Evolutionary conservation across 768 basidiomycete species (phyloP).

Genomic region (Paxillus rubicundulus): DNA sequence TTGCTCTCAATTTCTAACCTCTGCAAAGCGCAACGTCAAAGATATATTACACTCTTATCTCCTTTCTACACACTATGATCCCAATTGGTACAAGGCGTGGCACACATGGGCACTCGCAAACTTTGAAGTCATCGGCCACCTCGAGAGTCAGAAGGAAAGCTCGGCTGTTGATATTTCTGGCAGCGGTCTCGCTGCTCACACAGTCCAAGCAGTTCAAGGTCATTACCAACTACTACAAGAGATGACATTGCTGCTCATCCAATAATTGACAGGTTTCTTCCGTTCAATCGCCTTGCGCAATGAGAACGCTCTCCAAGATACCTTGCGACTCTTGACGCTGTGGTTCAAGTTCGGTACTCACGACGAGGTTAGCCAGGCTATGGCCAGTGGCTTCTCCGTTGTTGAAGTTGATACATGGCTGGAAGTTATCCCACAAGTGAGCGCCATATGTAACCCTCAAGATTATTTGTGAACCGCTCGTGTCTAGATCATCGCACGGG

Average conservation of each 20-base stretch:
- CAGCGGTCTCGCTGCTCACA: constrained; percentile 70
- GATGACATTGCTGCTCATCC: constrained; percentile 12
- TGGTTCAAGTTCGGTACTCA: constrained; percentile 98
- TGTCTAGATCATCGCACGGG: constrained; percentile 90
- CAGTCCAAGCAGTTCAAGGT: constrained; percentile 94
- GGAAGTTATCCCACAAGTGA: constrained; percentile 95
- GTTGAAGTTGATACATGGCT: constrained; percentile 98
- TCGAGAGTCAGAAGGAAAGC: constrained; percentile 65
- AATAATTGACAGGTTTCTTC: constrained; percentile 73
- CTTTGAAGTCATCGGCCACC: constrained; percentile 84
- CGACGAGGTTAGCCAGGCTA: constrained; percentile 85
- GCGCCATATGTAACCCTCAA: constrained; percentile 2
- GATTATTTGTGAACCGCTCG: not conserved
- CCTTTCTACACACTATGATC: constrained; percentile 87
- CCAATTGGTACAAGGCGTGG: constrained; percentile 99
- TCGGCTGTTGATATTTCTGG: constrained; percentile 57
- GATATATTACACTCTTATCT: constrained; percentile 84
- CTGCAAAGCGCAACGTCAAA: constrained; percentile 64
- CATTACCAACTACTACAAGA: not conserved
- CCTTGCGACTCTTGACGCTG: constrained; percentile 84
- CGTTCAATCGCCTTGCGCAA: constrained; percentile 88
- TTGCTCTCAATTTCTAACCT: constrained; percentile 9
- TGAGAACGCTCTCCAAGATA: constrained; percentile 92
- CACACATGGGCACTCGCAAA: constrained; percentile 98
- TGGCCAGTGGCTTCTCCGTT: constrained; percentile 79